These are phyloP conservation scores for Sugiyamaella pinicola DNA, from an alignment of 1,139 yeast genomes.

Conservation along the genomic window DNA sequence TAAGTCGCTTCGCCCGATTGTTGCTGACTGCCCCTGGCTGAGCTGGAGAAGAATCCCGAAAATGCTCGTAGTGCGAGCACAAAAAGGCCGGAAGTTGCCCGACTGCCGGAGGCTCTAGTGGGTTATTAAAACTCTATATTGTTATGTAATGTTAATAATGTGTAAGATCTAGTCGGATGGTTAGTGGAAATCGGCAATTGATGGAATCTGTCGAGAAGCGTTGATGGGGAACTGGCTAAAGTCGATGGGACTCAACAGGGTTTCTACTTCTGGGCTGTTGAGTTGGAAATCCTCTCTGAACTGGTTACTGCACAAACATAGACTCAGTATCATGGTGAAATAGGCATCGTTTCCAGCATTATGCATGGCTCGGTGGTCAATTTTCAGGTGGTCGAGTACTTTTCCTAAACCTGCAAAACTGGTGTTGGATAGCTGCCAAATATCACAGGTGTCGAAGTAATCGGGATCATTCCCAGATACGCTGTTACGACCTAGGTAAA, in stretches of 20 bases:
- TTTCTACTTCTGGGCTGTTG: constrained; percentile 4
- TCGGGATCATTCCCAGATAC: constrained; percentile 38
- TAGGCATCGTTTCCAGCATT: constrained; percentile 87
- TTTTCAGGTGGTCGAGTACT: constrained; percentile 52
- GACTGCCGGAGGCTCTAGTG: no score
- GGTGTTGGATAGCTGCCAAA: constrained; percentile 52
- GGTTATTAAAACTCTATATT: neutral
- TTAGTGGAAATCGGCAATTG: neutral
- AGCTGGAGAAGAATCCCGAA: no score
- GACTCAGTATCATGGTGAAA: constrained; percentile 58
- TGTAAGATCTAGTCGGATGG: neutral
- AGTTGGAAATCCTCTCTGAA: constrained; percentile 7
- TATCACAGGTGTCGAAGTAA: constrained; percentile 50
- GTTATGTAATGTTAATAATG: neutral
- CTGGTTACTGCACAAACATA: constrained; percentile 43
- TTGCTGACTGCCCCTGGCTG: no score
- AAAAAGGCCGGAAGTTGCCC: no score
- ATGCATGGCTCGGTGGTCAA: constrained; percentile 68
- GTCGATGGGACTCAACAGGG: neutral
- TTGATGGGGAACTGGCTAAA: constrained; percentile 8
- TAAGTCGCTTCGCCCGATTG: no score
- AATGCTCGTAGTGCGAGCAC: no score
- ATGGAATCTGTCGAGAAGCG: neutral
- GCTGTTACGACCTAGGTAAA: constrained; percentile 40
- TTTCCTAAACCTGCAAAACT: constrained; percentile 55